phyloP scores from a whole-genome alignment of 139 green algal species.

The Chlorella sp. region DNA sequence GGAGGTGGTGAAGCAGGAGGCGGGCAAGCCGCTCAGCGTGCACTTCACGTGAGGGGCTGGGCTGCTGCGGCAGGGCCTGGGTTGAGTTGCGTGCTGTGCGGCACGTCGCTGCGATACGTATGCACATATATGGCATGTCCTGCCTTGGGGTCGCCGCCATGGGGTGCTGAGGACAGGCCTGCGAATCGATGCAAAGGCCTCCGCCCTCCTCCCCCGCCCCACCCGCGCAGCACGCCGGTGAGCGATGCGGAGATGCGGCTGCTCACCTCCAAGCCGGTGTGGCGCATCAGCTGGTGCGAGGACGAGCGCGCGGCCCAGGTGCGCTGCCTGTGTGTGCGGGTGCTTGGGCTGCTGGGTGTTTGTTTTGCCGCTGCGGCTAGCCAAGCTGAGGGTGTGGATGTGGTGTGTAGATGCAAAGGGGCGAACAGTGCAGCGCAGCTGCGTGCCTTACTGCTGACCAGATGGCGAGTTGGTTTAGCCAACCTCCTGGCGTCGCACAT shows the following conservation, averaged over 20 bases:
- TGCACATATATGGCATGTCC: no score
- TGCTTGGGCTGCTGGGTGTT: no score
- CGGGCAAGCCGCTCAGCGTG: neutral
- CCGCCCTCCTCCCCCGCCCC: neutral
- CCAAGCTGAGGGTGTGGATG: no score
- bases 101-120: neutral
- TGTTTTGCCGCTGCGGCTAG: no score
- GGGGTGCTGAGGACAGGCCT: neutral
- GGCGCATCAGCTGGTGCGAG: slow-evolving; percentile 28
- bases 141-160: no score
- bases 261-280: slow-evolving; percentile 2
- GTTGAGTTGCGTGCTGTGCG: neutral
- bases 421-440: no score
- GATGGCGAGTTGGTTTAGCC: no score
- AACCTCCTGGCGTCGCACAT: no score
- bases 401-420: no score
- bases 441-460: no score
- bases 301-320: slow-evolving; percentile 18
- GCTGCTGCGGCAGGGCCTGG: no score
- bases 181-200: no score
- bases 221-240: slow-evolving; percentile 14
- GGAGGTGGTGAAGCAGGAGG: slow-evolving; percentile 22
- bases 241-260: slow-evolving; percentile 5
- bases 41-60: slow-evolving; percentile 26
- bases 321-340: neutral